Conservation (phyloP, 2,329 filamentous ascomycete species). For the Botryosphaeria dothidea region DNA sequence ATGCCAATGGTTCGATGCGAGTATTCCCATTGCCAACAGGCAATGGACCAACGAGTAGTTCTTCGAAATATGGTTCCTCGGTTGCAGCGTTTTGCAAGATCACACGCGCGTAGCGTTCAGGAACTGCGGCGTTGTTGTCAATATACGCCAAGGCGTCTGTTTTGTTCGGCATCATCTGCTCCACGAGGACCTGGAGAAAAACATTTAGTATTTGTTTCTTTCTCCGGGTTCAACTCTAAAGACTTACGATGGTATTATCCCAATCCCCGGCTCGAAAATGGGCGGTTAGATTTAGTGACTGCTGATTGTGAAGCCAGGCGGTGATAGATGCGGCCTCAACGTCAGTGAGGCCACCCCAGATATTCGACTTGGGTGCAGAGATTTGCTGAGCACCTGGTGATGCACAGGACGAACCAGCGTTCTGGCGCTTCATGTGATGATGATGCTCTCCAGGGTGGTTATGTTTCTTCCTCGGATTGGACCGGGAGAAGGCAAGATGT, state of each 20-base stretch:
- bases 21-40: conserved; percentile 45
- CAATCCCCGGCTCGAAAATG: conserved; percentile 37
- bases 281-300: conserved; percentile 42
- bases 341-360: conserved; percentile 43
- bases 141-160: conserved; percentile 50
- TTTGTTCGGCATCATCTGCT: conserved; percentile 52
- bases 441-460: background rate
- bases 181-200: conserved; percentile 25
- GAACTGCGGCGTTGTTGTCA: conserved; percentile 39
- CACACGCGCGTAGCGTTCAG: conserved; percentile 47
- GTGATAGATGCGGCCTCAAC: conserved; percentile 42
- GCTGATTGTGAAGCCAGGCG: conserved; percentile 43
- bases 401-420: background rate
- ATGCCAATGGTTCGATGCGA: conserved; percentile 32
- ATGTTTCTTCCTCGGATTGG: background rate
- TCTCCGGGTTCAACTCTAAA: conserved; percentile 9
- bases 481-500: background rate
- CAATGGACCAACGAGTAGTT: conserved; percentile 54
- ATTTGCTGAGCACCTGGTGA: background rate
- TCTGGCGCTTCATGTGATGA: background rate
- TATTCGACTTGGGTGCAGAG: conserved; percentile 44
- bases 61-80: conserved; percentile 36
- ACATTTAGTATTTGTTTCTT: too few relatives aligned
- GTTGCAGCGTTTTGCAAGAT: conserved; percentile 40
- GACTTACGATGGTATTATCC: conserved; percentile 34